phyloP scores from a whole-genome alignment of 345 rosid genomes.

The Salix arbutifolia region DNA sequence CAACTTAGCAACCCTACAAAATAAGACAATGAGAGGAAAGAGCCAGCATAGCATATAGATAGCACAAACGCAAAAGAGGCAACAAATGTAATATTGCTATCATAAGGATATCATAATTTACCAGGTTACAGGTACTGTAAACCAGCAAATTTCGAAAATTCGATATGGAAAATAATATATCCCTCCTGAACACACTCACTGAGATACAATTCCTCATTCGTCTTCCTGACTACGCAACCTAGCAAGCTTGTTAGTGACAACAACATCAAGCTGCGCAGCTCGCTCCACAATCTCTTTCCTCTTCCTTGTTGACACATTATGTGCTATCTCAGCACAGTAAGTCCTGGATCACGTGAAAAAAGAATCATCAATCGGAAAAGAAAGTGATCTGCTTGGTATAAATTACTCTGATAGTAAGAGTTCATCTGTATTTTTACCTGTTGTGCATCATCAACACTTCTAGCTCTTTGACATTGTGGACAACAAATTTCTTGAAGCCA shows the following conservation, averaged over 20 bases:
- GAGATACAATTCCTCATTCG: slow-evolving; percentile 36
- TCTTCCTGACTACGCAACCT: slow-evolving; percentile 85
- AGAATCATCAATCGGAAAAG: too few relatives aligned
- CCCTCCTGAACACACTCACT: not conserved
- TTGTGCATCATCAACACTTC: slow-evolving; percentile 93
- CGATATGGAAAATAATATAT: not conserved
- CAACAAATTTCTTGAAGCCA: slow-evolving; percentile 80
- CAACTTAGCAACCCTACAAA: too few relatives aligned
- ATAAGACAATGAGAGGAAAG: too few relatives aligned
- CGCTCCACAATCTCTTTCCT: slow-evolving; percentile 76
- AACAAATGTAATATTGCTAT: too few relatives aligned
- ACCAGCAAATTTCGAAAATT: not conserved
- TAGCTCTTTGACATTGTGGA: slow-evolving; percentile 65
- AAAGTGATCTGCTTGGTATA: not conserved
- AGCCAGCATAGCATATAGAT: too few relatives aligned
- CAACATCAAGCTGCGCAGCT: slow-evolving; percentile 80
- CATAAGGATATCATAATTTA: too few relatives aligned
- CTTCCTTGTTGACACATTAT: slow-evolving; percentile 71
- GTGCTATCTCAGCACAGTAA: slow-evolving; percentile 87
- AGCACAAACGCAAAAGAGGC: too few relatives aligned
- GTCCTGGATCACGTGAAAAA: slow-evolving; percentile 32
- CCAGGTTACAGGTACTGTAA: not conserved
- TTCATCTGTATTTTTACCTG: slow-evolving; percentile 34
- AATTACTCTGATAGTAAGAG: not conserved
- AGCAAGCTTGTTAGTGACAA: slow-evolving; percentile 61